Base-by-base conservation (phyloP, 345 rosid genomes). In the Populus euphratica region DNA sequence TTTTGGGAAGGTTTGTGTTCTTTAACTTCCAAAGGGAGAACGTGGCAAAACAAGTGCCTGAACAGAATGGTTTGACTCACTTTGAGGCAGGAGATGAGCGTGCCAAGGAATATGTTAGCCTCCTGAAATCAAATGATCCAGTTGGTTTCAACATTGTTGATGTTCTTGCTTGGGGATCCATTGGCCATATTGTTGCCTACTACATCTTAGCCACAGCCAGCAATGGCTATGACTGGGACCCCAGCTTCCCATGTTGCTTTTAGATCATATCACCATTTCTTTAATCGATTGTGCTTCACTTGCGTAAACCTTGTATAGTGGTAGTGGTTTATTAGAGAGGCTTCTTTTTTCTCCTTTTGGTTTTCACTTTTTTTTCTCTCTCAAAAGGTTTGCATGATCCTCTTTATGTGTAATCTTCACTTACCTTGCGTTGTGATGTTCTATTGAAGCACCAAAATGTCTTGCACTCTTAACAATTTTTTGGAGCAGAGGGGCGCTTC, bases 21-120 rank as follows among this genome's bases (percentile, higher is more conserved):
- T 96, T 96, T 85, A 93, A 96, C 86, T 96, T 96, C 90, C 99
- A 96, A 82, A 90, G 99, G 80, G 99, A 96, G 88, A 96, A 96
- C 80, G 94, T 89, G 8, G 97, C 97, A 0, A 96, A 93, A 75
- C 99, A 96, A 72, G 99, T 96, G 77, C 99, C 99, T 21, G 97
- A 87, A 91, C 99, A 96, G 84, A 96, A 96, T 79, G 99, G 99
- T 2, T 41, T 86, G 76, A 89, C 98, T 56, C 99, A 96, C 78
- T 96, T 92, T 73, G 98, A 96, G 85, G 99, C 99, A 5, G 98
- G 98, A 0, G 99, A 96, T 81, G 86, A 74, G 3, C 87, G 99
- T 67, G 99, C 99, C 63, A 91, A 96, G 82, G 99, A 96, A 76
- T 96, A 96, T 50, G 94, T 92, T 1, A 91, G 92, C 80, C 94